Base-by-base conservation (phyloP, 805 yeast species). In the Spathaspora passalidarum region DNA sequence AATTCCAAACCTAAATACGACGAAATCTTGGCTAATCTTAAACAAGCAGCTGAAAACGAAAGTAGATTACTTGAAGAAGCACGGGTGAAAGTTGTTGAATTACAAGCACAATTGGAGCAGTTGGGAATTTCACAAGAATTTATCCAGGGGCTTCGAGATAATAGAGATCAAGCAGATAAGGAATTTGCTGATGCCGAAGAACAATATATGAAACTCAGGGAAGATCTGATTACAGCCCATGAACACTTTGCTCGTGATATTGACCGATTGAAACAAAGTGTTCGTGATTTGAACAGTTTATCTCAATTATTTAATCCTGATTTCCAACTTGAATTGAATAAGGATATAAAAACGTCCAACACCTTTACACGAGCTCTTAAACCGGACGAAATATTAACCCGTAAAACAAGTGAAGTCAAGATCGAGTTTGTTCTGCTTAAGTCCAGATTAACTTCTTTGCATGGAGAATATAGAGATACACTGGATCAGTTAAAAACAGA, bases 181-280 rank as follows among this genome's bases (percentile, higher is more conserved):
- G 82, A 84, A 58, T 58, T 80, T 4, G 72, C 71, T 49, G 86
- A 88, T 1, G 67, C 89, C 45, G 86, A 84, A 51, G 79, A 79
- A 50, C 96, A 89, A 61, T 71, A 85, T 37, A 68, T 69, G 38
- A 85, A 86, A 61, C 86, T 88, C 56, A 76, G 79, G 54, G 84
- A 13, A 29, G 17, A 17, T 29, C 34, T 29, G 34, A 17, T n/a
- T 29, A 10, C 17, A 13, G 34, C 14, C 6, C 14, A 29, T 29
- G 34, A 29, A n/a, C 34, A 29, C 13, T 29, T 29, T n/a, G 14
- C 34, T 29, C 14, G 16, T 8, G 34, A 29, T 8, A 17, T 29
- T 29, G 14, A 10, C 3, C 8, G 16, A 29, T 17, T 29, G 3
- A 13, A 29, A 13, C 17, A 29, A 13, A 29, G 14, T 6, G 34